Conservation (phyloP, 2,329 filamentous ascomycete genomes). For the Stachybotrys echinatus region DNA sequence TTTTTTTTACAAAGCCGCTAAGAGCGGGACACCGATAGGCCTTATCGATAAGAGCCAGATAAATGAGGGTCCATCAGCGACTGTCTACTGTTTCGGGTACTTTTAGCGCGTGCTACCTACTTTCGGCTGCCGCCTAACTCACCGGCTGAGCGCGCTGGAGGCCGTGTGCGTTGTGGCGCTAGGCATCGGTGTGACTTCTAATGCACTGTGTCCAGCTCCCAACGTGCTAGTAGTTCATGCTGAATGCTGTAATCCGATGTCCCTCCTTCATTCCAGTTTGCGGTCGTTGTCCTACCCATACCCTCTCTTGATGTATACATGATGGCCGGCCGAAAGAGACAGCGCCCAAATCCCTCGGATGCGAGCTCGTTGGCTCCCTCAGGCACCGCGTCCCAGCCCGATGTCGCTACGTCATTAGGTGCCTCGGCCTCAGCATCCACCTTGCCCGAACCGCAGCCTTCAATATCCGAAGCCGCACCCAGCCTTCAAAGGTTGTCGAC, state of each 20-base stretch:
- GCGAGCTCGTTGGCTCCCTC: constrained; percentile 9
- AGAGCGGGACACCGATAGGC: constrained; percentile 1
- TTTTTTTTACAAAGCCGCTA: neutral
- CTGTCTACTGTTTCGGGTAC: constrained; percentile 8
- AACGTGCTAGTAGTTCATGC: neutral
- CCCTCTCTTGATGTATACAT: neutral
- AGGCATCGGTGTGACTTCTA: neutral
- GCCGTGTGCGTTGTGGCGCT: neutral
- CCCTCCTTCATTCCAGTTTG: neutral
- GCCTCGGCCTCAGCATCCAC: neutral
- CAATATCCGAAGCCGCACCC: constrained; percentile 2
- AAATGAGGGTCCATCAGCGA: constrained; percentile 8
- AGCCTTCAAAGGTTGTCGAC: constrained; percentile 7
- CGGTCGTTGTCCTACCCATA: neutral
- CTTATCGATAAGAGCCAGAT: constrained; percentile 1
- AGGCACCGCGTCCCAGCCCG: constrained; percentile 7
- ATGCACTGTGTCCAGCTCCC: neutral
- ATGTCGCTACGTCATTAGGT: constrained; percentile 17
- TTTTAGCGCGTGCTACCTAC: neutral
- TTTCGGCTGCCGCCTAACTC: too few relatives aligned
- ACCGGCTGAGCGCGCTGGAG: too few relatives aligned
- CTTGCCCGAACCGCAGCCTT: constrained; percentile 2
- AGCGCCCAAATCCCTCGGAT: constrained; percentile 21
- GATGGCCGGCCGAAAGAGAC: constrained; percentile 29
- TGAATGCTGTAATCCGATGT: neutral